phyloP scores from a whole-genome alignment of 2,329 filamentous ascomycete genomes.

The Paecilomyces formosus region DNA sequence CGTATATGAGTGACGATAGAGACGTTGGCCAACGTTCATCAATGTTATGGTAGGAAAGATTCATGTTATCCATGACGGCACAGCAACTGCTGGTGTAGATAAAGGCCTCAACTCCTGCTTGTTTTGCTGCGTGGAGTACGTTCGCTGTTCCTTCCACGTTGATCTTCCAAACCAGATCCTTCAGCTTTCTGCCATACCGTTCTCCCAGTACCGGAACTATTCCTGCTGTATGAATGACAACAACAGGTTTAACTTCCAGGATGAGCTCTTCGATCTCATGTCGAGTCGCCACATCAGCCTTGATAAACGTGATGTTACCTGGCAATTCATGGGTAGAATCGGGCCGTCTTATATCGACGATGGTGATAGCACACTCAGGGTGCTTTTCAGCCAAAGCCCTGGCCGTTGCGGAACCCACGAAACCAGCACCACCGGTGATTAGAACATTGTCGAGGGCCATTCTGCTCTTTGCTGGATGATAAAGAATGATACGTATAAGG shows the following conservation, averaged over 20 bases:
- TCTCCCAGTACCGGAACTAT: conserved; percentile 33
- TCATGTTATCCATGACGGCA: conserved; percentile 46
- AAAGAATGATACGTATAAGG: background rate
- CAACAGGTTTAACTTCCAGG: conserved; percentile 33
- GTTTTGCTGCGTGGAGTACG: conserved; percentile 41
- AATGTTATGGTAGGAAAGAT: conserved; percentile 27
- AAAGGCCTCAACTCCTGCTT: conserved; percentile 40
- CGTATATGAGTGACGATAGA: conserved; percentile 33
- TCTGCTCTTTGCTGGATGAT: background rate
- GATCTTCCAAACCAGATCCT: conserved; percentile 38
- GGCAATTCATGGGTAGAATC: conserved; percentile 20
- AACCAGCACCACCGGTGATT: conserved; percentile 32
- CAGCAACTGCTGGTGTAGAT: conserved; percentile 53
- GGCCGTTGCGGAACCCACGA: conserved; percentile 32
- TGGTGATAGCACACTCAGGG: conserved; percentile 25
- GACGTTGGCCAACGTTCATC: conserved; percentile 33
- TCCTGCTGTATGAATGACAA: conserved; percentile 50
- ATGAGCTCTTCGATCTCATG: conserved; percentile 27
- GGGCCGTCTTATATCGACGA: conserved; percentile 28
- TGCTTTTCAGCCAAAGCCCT: conserved; percentile 30
- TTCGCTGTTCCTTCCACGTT: conserved; percentile 51
- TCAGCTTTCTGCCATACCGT: conserved; percentile 26
- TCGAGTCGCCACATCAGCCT: conserved; percentile 26
- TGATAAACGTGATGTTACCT: conserved; percentile 15
- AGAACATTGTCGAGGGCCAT: conserved; percentile 20